Conservation (phyloP, 1,139 yeast genomes). For the Zygoascus meyerae region DNA sequence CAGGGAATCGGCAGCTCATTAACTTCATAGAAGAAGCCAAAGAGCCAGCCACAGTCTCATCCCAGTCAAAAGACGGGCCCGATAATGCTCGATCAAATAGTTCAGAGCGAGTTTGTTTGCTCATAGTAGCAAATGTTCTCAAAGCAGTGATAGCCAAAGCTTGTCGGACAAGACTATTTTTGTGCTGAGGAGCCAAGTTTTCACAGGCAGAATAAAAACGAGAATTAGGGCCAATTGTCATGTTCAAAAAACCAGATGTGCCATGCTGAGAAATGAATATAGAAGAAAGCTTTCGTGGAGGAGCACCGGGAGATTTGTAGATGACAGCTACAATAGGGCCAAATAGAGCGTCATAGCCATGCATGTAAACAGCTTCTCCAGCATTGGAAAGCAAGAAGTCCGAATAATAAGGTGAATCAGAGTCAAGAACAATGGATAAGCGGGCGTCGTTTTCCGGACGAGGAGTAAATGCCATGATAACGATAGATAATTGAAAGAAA, state of each 20-base stretch:
- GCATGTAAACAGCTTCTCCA: slow-evolving; percentile 35
- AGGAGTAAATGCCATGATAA: background rate
- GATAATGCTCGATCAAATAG: slow-evolving; percentile 16
- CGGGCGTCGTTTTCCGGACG: slow-evolving; percentile 2
- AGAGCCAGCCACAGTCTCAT: slow-evolving; percentile 77
- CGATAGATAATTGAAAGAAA: background rate
- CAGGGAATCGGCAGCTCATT: slow-evolving; percentile 47
- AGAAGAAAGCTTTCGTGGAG: slow-evolving; percentile 41
- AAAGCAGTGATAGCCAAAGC: slow-evolving; percentile 72
- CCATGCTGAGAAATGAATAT: slow-evolving; percentile 68
- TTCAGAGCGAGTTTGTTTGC: slow-evolving; percentile 24
- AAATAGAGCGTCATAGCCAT: slow-evolving; percentile 33
- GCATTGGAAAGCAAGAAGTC: slow-evolving; percentile 6
- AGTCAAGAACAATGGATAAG: slow-evolving; percentile 22
- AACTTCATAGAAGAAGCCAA: slow-evolving; percentile 58
- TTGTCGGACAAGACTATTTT: slow-evolving; percentile 56
- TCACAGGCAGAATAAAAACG: slow-evolving; percentile 75
- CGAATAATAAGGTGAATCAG: slow-evolving; percentile 30
- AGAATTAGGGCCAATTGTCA: slow-evolving; percentile 57
- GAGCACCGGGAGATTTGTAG: slow-evolving; percentile 20
- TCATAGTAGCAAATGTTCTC: slow-evolving; percentile 58
- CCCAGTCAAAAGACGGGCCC: slow-evolving; percentile 34
- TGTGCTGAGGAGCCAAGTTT: slow-evolving; percentile 49
- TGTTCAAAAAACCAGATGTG: slow-evolving; percentile 51
- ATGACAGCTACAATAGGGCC: slow-evolving; percentile 34